A percentile compares a stretch with the other conserved stretches of the same genome.
phyloP scores from a whole-genome alignment of 345 rosid genomes.

The Eucalyptus sp. region DNA sequence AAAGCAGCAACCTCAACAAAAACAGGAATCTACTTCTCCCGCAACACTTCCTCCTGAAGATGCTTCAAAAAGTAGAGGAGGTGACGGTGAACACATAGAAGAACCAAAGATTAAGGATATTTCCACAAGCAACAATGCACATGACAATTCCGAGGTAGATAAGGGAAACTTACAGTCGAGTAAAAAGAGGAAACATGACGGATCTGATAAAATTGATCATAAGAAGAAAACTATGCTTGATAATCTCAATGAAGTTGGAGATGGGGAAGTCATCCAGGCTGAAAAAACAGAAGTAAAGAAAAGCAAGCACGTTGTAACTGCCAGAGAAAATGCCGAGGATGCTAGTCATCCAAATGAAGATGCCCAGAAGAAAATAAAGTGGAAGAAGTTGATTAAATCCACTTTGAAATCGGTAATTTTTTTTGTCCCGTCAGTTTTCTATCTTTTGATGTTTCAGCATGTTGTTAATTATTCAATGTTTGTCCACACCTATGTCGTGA shows the following conservation, averaged over 20 bases:
- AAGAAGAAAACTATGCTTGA: not conserved
- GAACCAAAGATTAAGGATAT: constrained; percentile 17
- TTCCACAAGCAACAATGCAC: not conserved
- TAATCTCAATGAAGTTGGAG: not conserved
- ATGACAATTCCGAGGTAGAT: constrained; percentile 2
- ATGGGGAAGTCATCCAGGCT: constrained; percentile 28
- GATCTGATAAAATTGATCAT: not conserved
- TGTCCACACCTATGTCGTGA: not conserved
- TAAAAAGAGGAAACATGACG: constrained; percentile 52
- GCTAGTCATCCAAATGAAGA: constrained; percentile 8
- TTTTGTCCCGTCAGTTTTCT: not conserved
- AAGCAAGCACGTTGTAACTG: constrained; percentile 3
- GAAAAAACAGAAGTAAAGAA: constrained; percentile 26
- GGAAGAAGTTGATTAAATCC: constrained; percentile 68
- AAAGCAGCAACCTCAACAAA: constrained; percentile 31
- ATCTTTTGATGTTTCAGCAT: not conserved
- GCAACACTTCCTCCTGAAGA: constrained; percentile 13
- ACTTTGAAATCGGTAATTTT: constrained; percentile 54
- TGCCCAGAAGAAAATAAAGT: constrained; percentile 42
- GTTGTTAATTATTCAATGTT: not conserved
- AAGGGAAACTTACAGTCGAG: constrained; percentile 17
- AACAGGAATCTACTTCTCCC: constrained; percentile 21
- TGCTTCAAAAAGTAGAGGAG: constrained; percentile 7
- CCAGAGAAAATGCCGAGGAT: constrained; percentile 3
- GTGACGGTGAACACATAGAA: not conserved